Evolutionary conservation across 2,329 filamentous ascomycete species (phyloP), one percentile per base, ranked within the genome.

Genomic region (Elsinoe australis): DNA sequence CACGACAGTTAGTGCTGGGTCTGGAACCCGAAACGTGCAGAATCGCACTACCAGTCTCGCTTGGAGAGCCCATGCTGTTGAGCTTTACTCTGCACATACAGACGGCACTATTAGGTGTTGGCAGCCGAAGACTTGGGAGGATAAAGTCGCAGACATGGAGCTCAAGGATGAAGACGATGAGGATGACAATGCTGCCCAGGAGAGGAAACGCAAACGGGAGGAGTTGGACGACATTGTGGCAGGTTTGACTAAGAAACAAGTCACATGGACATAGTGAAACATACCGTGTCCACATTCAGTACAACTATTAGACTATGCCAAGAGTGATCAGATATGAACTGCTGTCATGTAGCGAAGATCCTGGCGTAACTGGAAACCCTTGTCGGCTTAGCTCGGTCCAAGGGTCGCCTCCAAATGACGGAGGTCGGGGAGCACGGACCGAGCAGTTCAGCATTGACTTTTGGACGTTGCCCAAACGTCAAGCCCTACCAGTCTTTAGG

Each of bases 41-140:
- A 62, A 80, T 51, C 74, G 84, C 22, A 82, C 92, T 38, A 88
- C 85, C 10, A 77, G 76, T 47, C 71, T 95, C 18, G 82, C 78
- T 1, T 95, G 88, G 87, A 70, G 79, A 28, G 75, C 78, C 1
- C 85, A 86, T 24, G 66, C 74, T 49, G 80, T 82, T 1, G 80
- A 83, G 55, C 75, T 95, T 50, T 94, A 87, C 66, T 92, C 87
- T 47, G 83, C 81, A 1, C 87, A 95, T 58, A 73, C 82, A 2
- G 87, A 95, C 61, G 90, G 90, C 0, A 83, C 82, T 46, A 90
- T 96, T 50, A 76, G 83, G 35, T 78, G 78, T 3, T 95, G 90
- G 88, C 73, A 75, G 56, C 84, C 86, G 2, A 77, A 54, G 61
- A 75, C 55, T 55, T 64, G 79, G 42, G 69, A 71, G 4, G 68